Evolutionary conservation across 148 eudicot genomes (phyloP), one percentile per base, ranked within the genome.

Genomic region (Spergularia bocconei): DNA sequence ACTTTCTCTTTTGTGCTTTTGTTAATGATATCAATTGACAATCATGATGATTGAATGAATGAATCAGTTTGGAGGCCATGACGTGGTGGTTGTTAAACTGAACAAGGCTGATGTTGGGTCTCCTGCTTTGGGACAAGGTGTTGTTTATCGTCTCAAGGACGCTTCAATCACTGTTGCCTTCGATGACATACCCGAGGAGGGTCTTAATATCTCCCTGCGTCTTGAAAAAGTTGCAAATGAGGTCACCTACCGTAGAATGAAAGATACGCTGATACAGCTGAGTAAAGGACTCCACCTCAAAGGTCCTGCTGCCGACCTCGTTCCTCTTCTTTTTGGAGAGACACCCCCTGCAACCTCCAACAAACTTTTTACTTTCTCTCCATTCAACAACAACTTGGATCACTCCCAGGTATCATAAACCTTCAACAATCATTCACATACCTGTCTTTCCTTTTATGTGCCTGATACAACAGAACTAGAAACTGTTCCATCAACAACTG

Each of bases 161-260:
- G 25, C 0, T 23, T 0, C 25, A 23, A 23, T 23, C 25, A 23
- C 25, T 23, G 25, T 23, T 23, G 25, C 25, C 1, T 23, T 23
- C 25, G 25, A 23, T 23, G 25, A 23, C 25, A 23, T 23, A 23
- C 25, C 25, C 25, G 25, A 23, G 25, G 25, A 23, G 25, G 25
- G 25, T 23, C 25, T 23, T 23, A 23, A 23, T 23, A 23, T 23
- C 25, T 0, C 25, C 25, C 25, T 81, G 92, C 25, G 1, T 23
- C 1, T 23, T 23, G 97, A 69, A 94, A 23, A 23, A 0, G 25
- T 23, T 23, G 25, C 25, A 23, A 23, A 94, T 91, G 98, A 94
- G 93, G 96, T 94, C 75, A 94, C 98, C 20, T 94, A 94, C 74
- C 91, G 93, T 59, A 85, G 98, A 82, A 85, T 94, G 98, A 94